A percentile compares a stretch with the other conserved stretches of the same genome.
Conservation (phyloP, 108 stramenopile species). For the Pseudonitzschia multiseries region DNA sequence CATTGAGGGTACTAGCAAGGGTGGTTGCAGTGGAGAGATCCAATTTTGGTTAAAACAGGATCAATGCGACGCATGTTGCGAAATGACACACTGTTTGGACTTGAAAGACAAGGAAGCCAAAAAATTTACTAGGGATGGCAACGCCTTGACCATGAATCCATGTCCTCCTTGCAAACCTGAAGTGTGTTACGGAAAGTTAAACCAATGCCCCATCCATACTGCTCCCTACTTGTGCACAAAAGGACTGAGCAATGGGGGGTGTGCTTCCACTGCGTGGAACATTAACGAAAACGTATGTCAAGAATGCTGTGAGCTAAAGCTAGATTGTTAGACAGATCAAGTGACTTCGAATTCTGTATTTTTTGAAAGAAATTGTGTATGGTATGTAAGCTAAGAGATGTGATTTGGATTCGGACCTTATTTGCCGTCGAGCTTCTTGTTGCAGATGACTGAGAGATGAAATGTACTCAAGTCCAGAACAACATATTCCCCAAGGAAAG, state of each 20-base stretch:
- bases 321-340: conserved; percentile 20
- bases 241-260: conserved; percentile 58
- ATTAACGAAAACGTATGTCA: conserved; percentile 20
- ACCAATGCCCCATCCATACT: conserved; percentile 42
- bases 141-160: not conserved
- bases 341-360: too few relatives aligned
- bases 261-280: conserved; percentile 60
- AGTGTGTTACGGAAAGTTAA: conserved; percentile 42
- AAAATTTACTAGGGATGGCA: conserved; percentile 25
- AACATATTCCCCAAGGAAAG: too few relatives aligned
- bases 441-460: too few relatives aligned
- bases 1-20: conserved; percentile 48
- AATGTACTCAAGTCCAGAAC: too few relatives aligned
- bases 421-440: too few relatives aligned
- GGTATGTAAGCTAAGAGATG: too few relatives aligned
- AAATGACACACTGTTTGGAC: conserved; percentile 41
- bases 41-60: conserved; percentile 39
- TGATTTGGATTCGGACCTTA: too few relatives aligned
- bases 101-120: conserved; percentile 28
- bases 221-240: conserved; percentile 62
- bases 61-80: conserved; percentile 55
- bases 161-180: conserved; percentile 52
- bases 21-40: conserved; percentile 56
- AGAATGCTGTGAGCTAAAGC: conserved; percentile 38
- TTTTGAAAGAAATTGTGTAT: too few relatives aligned